phyloP scores from a whole-genome alignment of 2,329 filamentous ascomycete species.

The Didymella lethalis region DNA sequence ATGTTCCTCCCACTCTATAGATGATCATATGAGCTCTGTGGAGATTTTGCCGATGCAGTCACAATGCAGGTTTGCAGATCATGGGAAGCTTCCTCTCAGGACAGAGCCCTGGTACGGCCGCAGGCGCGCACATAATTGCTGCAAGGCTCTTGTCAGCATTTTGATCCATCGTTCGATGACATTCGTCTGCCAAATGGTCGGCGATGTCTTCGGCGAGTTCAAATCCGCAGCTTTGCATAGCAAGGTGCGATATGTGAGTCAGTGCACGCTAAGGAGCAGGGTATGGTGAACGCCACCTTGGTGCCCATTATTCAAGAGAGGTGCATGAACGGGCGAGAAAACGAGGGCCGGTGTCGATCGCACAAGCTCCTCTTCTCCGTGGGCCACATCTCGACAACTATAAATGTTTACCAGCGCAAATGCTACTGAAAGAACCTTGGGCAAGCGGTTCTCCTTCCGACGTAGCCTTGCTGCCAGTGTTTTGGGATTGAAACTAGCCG shows the following conservation, averaged over 20 bases:
- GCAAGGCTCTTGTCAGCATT: background rate
- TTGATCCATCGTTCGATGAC: background rate
- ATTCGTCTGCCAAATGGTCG: background rate
- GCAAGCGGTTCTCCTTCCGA: background rate
- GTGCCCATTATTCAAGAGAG: background rate
- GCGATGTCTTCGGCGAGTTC: no score
- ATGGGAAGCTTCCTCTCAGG: background rate
- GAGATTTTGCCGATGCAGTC: background rate
- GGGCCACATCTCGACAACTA: background rate
- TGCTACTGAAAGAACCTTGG: background rate
- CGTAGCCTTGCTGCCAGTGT: background rate
- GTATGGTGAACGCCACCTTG: constrained; percentile 6
- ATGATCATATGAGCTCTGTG: background rate
- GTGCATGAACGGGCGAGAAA: no score
- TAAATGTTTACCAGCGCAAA: background rate
- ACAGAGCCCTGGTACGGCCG: background rate
- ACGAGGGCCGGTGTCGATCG: no score
- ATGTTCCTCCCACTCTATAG: background rate
- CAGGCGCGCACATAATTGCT: background rate
- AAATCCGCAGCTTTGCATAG: background rate
- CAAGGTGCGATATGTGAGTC: background rate
- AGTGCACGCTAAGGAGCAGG: background rate
- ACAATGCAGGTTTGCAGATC: background rate
- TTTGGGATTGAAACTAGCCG: background rate
- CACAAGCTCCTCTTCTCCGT: background rate